Conservation (phyloP, 75 land plant genomes). For the Cunninghamia lanceolata region DNA sequence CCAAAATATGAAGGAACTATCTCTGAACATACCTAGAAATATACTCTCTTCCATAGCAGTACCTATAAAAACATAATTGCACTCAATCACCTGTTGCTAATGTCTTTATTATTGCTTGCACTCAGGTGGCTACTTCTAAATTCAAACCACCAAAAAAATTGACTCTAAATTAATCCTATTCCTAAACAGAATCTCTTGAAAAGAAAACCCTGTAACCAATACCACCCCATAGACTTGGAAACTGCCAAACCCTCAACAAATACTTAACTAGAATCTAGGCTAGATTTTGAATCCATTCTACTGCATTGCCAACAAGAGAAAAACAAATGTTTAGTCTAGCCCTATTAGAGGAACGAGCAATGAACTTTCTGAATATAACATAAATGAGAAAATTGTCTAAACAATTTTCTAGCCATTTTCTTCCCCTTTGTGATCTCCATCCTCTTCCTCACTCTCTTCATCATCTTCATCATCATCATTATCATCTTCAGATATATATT, state of each 20-base stretch:
- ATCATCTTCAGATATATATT: slow-evolving; percentile 40
- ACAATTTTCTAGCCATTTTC: neutral
- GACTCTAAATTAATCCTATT: neutral
- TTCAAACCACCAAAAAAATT: neutral
- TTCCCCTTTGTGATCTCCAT: neutral
- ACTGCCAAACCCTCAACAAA: neutral
- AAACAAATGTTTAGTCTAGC: neutral
- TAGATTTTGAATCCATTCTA: neutral
- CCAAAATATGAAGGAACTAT: neutral
- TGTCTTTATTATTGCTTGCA: neutral
- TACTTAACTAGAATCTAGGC: neutral
- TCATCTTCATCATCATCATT: slow-evolving; percentile 49
- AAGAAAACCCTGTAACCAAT: neutral
- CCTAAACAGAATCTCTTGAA: neutral
- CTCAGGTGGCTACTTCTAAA: neutral
- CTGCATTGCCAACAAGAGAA: neutral
- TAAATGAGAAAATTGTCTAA: neutral
- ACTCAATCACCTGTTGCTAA: neutral
- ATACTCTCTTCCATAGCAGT: neutral
- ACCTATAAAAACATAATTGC: neutral
- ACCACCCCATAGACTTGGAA: neutral
- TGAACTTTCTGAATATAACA: neutral
- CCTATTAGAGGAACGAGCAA: neutral
- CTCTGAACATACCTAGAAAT: neutral
- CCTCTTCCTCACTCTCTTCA: neutral